These are phyloP conservation scores for Dactylonectria estremocensis DNA, from an alignment of 2,329 filamentous ascomycete genomes.

Conservation along the genomic window DNA sequence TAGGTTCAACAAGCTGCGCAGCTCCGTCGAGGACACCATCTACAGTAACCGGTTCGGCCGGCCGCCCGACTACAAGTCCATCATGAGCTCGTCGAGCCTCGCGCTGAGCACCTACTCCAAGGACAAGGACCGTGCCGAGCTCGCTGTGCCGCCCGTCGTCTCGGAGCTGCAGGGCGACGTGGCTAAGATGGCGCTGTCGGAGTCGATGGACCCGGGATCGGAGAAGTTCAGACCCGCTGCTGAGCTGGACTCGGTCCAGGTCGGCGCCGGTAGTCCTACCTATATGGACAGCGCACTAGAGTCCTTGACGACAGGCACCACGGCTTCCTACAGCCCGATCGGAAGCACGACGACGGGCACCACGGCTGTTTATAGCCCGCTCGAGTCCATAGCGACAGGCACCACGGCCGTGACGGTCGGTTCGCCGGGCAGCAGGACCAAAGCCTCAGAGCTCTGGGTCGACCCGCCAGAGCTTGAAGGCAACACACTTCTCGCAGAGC, in stretches of 20 bases:
- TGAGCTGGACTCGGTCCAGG: constrained; percentile 37
- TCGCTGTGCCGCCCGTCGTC: constrained; percentile 9
- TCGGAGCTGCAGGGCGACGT: constrained; percentile 33
- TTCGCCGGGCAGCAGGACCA: not conserved
- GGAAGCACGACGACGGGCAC: not conserved
- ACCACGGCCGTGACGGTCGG: not conserved
- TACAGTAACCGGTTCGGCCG: constrained; percentile 42
- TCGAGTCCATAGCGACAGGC: not conserved
- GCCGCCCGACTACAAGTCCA: constrained; percentile 29
- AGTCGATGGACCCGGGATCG: not conserved
- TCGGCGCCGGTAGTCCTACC: not conserved
- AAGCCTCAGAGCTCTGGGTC: constrained; percentile 33
- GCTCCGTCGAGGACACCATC: constrained; percentile 36
- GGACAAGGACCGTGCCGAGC: constrained; percentile 11
- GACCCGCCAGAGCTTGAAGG: constrained; percentile 42
- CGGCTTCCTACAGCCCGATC: not conserved
- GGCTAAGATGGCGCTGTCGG: not conserved
- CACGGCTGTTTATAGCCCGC: not conserved
- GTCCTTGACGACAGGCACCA: not conserved
- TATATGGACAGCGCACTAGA: not conserved
- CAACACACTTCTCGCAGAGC: constrained; percentile 11
- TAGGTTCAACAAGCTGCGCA: constrained; percentile 45
- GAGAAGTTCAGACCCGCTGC: constrained; percentile 1
- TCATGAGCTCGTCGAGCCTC: constrained; percentile 36
- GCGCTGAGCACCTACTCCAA: constrained; percentile 8